Percentiles rank a stretch among this genome's conserved stretches.
Conservation (phyloP, 2,329 filamentous ascomycete genomes). For the Fusarium zealandicum region DNA sequence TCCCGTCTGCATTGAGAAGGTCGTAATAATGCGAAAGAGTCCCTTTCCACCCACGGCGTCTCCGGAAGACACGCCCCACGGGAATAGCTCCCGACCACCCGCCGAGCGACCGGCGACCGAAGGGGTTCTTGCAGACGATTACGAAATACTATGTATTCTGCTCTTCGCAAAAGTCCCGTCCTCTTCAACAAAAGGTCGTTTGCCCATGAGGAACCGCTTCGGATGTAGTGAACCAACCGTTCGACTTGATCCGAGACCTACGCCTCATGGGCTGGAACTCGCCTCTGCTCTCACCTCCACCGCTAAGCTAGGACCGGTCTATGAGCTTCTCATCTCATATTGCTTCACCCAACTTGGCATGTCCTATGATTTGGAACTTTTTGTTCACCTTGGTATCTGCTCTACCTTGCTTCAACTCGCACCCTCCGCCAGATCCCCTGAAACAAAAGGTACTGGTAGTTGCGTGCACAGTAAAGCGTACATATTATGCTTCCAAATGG, state of each 20-base stretch:
- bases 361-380: not conserved
- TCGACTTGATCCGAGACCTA: slow-evolving; percentile 20
- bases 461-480: slow-evolving; percentile 40
- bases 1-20: slow-evolving; percentile 39
- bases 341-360: slow-evolving; percentile 12
- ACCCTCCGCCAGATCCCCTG: slow-evolving; percentile 15
- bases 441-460: slow-evolving; percentile 36
- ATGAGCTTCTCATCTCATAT: slow-evolving; percentile 4
- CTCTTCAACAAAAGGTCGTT: slow-evolving; percentile 24
- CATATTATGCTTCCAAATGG: slow-evolving; percentile 34
- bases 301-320: not conserved
- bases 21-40: slow-evolving; percentile 14
- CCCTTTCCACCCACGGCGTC: not conserved
- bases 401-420: slow-evolving; percentile 9
- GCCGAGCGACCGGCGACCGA: slow-evolving; percentile 2
- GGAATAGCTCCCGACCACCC: slow-evolving; percentile 22
- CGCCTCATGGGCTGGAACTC: slow-evolving; percentile 22
- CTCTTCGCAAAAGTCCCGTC: slow-evolving; percentile 34
- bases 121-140: slow-evolving; percentile 24
- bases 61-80: slow-evolving; percentile 21
- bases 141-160: slow-evolving; percentile 28
- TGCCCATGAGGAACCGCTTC: not conserved
- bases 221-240: slow-evolving; percentile 23
- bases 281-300: slow-evolving; percentile 8
- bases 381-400: slow-evolving; percentile 24